Evolutionary conservation across 768 basidiomycete genomes (phyloP).

Genomic region (Nidularia pulvinata): DNA sequence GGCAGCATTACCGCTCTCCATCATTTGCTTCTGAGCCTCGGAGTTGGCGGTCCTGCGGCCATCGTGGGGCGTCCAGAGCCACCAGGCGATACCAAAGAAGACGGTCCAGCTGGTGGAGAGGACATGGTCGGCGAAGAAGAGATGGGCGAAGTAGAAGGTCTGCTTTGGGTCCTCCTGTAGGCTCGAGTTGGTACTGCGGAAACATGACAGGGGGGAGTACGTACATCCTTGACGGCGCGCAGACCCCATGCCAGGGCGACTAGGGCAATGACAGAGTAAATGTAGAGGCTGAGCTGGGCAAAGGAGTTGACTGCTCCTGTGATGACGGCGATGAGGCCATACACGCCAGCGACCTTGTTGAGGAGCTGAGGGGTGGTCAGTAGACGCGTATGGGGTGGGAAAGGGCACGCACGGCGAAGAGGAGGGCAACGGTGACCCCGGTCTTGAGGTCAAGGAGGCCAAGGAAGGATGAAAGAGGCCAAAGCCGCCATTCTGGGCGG

Average conservation of each 20-base stretch:
- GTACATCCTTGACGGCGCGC: slow-evolving; percentile 79
- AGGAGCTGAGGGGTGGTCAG: slow-evolving; percentile 51
- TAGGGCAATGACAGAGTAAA: slow-evolving; percentile 88
- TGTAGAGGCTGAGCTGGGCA: slow-evolving; percentile 89
- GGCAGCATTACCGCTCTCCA: slow-evolving; percentile 53
- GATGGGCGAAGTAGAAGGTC: slow-evolving; percentile 86
- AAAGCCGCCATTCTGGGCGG: slow-evolving; percentile 81
- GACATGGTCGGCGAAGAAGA: slow-evolving; percentile 91
- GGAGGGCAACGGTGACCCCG: slow-evolving; percentile 83
- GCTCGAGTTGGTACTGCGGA: slow-evolving; percentile 5
- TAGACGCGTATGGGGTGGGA: neutral
- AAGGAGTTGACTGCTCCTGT: slow-evolving; percentile 94
- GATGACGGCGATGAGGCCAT: slow-evolving; percentile 90
- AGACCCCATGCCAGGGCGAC: slow-evolving; percentile 86
- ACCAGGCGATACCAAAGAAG: slow-evolving; percentile 91
- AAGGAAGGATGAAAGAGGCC: slow-evolving; percentile 82
- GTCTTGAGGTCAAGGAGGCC: slow-evolving; percentile 93
- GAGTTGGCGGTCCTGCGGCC: slow-evolving; percentile 82
- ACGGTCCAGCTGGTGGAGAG: slow-evolving; percentile 91
- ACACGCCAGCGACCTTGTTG: slow-evolving; percentile 98
- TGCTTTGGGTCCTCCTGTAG: slow-evolving; percentile 86
- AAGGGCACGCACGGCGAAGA: slow-evolving; percentile 73
- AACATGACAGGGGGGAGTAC: slow-evolving; percentile 22
- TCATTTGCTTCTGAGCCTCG: slow-evolving; percentile 84
- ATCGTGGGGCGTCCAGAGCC: slow-evolving; percentile 90